Evolutionary conservation across 768 basidiomycete species (phyloP), one percentile per base, ranked within the genome.

Genomic region (Bullera alba): DNA sequence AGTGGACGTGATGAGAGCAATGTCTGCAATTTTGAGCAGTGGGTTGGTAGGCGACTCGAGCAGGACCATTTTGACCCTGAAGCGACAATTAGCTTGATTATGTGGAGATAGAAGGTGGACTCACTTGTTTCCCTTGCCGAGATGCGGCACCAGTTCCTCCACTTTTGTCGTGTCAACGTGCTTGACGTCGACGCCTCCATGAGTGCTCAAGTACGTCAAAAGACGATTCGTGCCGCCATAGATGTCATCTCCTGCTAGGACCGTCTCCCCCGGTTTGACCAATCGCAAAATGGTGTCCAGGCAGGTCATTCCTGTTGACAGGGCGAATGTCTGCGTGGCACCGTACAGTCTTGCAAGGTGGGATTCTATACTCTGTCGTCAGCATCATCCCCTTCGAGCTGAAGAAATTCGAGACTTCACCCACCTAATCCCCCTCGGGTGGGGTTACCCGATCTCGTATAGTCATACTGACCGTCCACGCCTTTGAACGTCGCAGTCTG

Each of bases 401-500:
- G 22, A 7, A 10, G 8, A 21, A 21, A 39, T 21, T 10, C 12
- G 8, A 8, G 37, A 10, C 12, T 17, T 46, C n/a, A 72, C 80
- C 52, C 57, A 95, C 93, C 87, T 51, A 99, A 81, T 73, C 95
- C 90, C 44, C 83, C 90, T 70, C 95, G 78, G 6, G 95, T 99
- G 2, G 95, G 95, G 72, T 99, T 99, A 26, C 95, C 95, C 65
- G 87, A 90, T 53, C 95, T 79, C 12, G 86, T 79, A 74, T 97
- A 99, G 74, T 97, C 93, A 68, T 91, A 99, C 27, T 60, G 50
- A 45, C 85, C 87, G 16, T 78, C 79, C 36, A 93, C 76, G 39
- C 93, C 95, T 76, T 97, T 97, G 81, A 99, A 97, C 0, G 95
- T 99, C 6, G 95, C 82, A 1, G 90, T 86, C 75, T 97, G 95